Base-by-base conservation (phyloP, 495 filamentous ascomycete genomes). In the Schizothecium vesticola region DNA sequence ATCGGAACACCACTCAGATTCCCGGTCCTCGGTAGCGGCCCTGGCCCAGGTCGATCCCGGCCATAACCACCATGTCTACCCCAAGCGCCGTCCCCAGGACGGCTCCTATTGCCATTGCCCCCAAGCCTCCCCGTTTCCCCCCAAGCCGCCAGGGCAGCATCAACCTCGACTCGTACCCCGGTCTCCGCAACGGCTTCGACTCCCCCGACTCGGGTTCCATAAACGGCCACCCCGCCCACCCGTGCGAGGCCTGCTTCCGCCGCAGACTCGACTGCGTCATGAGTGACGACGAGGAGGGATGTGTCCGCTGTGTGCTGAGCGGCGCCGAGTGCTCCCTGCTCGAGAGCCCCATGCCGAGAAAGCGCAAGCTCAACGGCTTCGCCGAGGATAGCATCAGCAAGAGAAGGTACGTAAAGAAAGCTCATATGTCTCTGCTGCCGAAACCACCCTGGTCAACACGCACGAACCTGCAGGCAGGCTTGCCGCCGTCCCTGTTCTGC, bases 231-330 rank as follows among this genome's bases (percentile, higher is more conserved):
- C 63, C 73, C 23, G 71, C 78, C 51, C 73, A 66, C 28, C 79
- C 83, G 56, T 87, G 85, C 74, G 84, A 83, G 73, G 78, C 91
- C 56, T 99, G 95, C 80, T 84, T 92, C 66, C 86, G 87, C 78
- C 84, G 93, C 75, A 93, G 94, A 78, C 92, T 89, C 73, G 90
- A 93, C 73, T 99, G 95, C 81, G 92, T 96, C 66, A 91, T 97
- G 80, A 91, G 93, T 75, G 87, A 88, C 58, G 88, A 88, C 26
- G 85, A 87, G 43, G 84, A 85, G 28, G 83, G 80, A 73, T 90
- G 88, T 76, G 81, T 88, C 66, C 81, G 87, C 36, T 90, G 88
- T 75, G 84, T 87, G 75, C 83, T 85, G 75, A 85, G 83, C 71
- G 84, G 83, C 57, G 83, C 85, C 73, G 85, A 86, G 28, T 90